phyloP scores from a whole-genome alignment of 2,329 filamentous ascomycete species.

The Claviceps humidiphila region DNA sequence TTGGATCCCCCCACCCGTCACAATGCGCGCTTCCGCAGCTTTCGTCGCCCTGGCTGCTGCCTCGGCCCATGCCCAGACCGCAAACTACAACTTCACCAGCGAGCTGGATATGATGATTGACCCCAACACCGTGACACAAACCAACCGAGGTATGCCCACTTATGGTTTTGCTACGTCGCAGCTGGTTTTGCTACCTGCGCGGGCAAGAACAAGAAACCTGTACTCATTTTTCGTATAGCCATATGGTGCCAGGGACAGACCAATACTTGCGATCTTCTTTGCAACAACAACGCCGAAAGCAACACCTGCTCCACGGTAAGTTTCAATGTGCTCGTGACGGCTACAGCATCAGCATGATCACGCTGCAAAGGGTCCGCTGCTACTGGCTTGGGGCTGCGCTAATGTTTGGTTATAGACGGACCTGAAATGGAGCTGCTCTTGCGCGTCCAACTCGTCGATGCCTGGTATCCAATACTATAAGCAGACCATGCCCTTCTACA shows the following conservation, averaged over 20 bases:
- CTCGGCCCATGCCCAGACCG: slow-evolving; percentile 24
- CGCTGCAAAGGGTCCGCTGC: slow-evolving; percentile 2
- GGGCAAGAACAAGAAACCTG: background rate
- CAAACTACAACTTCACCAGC: slow-evolving; percentile 26
- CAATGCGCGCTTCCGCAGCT: slow-evolving; percentile 28
- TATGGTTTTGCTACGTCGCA: background rate
- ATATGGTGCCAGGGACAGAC: slow-evolving; percentile 38
- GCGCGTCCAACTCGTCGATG: slow-evolving; percentile 31
- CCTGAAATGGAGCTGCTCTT: slow-evolving; percentile 36
- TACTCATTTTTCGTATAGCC: slow-evolving; percentile 19
- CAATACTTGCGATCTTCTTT: slow-evolving; percentile 37
- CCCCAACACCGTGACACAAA: slow-evolving; percentile 19
- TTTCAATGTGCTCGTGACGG: background rate
- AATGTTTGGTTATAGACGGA: slow-evolving; percentile 15
- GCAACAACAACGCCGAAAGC: slow-evolving; percentile 20
- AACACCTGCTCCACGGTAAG: slow-evolving; percentile 37
- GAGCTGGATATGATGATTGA: slow-evolving; percentile 29
- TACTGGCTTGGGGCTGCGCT: slow-evolving; percentile 2
- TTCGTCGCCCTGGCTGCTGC: slow-evolving; percentile 31
- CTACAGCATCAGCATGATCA: too few relatives aligned
- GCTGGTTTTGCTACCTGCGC: background rate
- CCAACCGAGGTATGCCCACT: slow-evolving; percentile 25
- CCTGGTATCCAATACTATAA: slow-evolving; percentile 40
- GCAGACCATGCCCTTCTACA: slow-evolving; percentile 39
- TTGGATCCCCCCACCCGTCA: slow-evolving; percentile 6